phyloP scores from a whole-genome alignment of 176 grass and related monocot species.

The Oryza officinalis region DNA sequence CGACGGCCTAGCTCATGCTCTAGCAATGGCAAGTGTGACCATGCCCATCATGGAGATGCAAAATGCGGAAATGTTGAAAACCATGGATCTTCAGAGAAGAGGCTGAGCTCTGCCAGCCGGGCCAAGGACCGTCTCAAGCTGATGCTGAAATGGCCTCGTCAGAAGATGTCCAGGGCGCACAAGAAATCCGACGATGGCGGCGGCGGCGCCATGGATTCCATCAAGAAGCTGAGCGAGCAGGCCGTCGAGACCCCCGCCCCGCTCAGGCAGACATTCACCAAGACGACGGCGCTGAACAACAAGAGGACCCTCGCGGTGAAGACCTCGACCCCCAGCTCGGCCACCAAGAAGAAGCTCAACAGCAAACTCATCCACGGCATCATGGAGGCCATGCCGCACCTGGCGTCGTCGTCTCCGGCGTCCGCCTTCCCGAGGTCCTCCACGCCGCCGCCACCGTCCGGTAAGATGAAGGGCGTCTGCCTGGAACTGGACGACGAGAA shows the following conservation, averaged over 20 bases:
- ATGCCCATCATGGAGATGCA: not conserved
- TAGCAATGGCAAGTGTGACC: slow-evolving; percentile 68
- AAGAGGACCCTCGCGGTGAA: slow-evolving; percentile 74
- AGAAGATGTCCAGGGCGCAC: slow-evolving; percentile 51
- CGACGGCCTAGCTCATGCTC: slow-evolving; percentile 75
- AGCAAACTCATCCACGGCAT: slow-evolving; percentile 72
- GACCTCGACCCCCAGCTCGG: slow-evolving; percentile 51
- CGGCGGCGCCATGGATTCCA: slow-evolving; percentile 52
- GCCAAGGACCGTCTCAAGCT: slow-evolving; percentile 81
- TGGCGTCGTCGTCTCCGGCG: slow-evolving; percentile 31
- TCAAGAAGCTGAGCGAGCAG: slow-evolving; percentile 56
- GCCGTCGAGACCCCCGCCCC: slow-evolving; percentile 60
- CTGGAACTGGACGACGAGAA: slow-evolving; percentile 50
- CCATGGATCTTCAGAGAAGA: slow-evolving; percentile 58
- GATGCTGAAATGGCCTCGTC: slow-evolving; percentile 75
- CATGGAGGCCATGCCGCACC: slow-evolving; percentile 78
- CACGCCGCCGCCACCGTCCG: slow-evolving; percentile 32
- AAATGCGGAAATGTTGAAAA: slow-evolving; percentile 24
- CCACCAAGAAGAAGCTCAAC: slow-evolving; percentile 74
- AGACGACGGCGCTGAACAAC: slow-evolving; percentile 58
- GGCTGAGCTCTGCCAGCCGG: slow-evolving; percentile 56
- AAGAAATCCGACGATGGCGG: slow-evolving; percentile 48
- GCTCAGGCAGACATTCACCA: slow-evolving; percentile 65
- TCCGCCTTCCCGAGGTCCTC: slow-evolving; percentile 37
- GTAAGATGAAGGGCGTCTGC: slow-evolving; percentile 60